A percentile compares a stretch with the other conserved stretches of the same genome.
These are phyloP conservation scores for Pleurotus pulmonarius DNA, from an alignment of 768 basidiomycete species.

Conservation along the genomic window DNA sequence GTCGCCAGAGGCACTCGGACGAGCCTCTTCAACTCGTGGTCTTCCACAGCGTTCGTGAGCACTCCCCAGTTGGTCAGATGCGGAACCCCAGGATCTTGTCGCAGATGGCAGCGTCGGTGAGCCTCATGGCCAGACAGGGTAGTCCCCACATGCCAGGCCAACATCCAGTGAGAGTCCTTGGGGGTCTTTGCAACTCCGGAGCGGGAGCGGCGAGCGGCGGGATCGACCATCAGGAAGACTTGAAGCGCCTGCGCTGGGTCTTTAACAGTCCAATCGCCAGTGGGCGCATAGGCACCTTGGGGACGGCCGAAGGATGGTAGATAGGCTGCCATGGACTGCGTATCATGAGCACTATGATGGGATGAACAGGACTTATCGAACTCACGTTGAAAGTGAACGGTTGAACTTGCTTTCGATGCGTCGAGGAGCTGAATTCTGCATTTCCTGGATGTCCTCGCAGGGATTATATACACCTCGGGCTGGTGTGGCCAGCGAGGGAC, in stretches of 20 bases:
- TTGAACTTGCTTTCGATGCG: no score
- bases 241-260: background rate
- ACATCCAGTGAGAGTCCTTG: conserved; percentile 1
- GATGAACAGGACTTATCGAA: no score
- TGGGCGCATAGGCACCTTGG: background rate
- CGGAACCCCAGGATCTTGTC: background rate
- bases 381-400: no score
- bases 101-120: conserved; percentile 2
- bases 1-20: background rate
- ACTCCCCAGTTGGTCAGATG: conserved; percentile 1
- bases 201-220: background rate
- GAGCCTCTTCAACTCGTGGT: background rate
- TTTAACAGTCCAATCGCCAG: background rate
- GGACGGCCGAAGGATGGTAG: background rate
- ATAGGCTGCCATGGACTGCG: background rate
- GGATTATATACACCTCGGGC: no score
- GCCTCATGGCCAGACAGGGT: background rate
- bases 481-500: no score
- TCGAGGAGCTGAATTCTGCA: no score
- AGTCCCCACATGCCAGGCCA: background rate
- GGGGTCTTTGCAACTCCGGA: background rate
- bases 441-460: no score
- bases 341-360: no score
- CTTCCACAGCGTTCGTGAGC: background rate
- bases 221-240: background rate